Percentiles rank a stretch among this genome's conserved stretches.
Evolutionary conservation across 2,329 filamentous ascomycete species (phyloP).

Genomic region (Helicocarpus griseus): DNA sequence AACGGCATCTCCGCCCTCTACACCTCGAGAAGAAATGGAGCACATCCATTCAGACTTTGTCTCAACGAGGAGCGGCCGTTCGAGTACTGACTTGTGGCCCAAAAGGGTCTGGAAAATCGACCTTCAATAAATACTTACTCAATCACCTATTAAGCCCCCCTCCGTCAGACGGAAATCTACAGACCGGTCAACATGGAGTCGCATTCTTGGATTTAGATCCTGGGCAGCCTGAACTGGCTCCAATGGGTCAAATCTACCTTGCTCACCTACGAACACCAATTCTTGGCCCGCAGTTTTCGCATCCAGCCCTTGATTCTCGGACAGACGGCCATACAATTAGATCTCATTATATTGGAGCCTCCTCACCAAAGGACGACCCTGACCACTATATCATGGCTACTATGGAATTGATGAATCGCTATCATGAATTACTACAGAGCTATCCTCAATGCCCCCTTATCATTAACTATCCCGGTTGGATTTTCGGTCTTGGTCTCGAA

Average conservation of each 20-base stretch:
- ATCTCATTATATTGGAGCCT: constrained; percentile 45
- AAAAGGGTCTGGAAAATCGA: constrained; percentile 51
- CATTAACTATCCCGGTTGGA: constrained; percentile 49
- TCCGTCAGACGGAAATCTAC: constrained; percentile 22
- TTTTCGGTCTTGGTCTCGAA: constrained; percentile 43
- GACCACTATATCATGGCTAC: constrained; percentile 46
- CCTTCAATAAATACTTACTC: constrained; percentile 45
- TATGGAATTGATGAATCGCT: constrained; percentile 43
- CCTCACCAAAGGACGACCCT: constrained; percentile 46
- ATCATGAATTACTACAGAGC: constrained; percentile 31
- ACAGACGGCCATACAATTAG: constrained; percentile 33
- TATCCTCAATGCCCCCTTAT: constrained; percentile 42
- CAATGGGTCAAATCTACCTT: constrained; percentile 51
- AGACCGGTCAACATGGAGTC: constrained; percentile 30
- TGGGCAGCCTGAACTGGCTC: constrained; percentile 49
- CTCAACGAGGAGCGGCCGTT: constrained; percentile 28
- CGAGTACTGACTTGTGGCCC: constrained; percentile 44
- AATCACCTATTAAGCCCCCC: constrained; percentile 44
- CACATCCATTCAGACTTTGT: constrained; percentile 34
- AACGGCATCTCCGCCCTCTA: constrained; percentile 32
- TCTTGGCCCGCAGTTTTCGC: constrained; percentile 48
- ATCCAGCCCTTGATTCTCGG: constrained; percentile 32
- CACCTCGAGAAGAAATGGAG: constrained; percentile 38
- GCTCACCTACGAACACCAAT: constrained; percentile 41
- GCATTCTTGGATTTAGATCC: constrained; percentile 52